A percentile compares a stretch with the other conserved stretches of the same genome.
phyloP scores from a whole-genome alignment of 1,284 basidiomycete species.

The Trametes versicolor region DNA sequence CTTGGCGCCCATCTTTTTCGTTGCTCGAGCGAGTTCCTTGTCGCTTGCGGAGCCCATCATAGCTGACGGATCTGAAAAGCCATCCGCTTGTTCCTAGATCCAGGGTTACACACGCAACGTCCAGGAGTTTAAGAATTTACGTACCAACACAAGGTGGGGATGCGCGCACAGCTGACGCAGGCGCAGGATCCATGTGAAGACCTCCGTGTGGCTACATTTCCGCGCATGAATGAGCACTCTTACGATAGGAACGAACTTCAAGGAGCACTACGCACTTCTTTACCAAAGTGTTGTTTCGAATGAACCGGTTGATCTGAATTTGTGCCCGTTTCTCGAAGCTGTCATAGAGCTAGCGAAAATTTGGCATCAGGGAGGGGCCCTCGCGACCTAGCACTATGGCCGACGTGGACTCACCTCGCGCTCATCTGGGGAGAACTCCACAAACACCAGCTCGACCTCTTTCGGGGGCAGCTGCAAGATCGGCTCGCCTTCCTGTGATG shows the following conservation, averaged over 20 bases:
- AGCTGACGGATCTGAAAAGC: slow-evolving; percentile 59
- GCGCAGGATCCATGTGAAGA: slow-evolving; percentile 64
- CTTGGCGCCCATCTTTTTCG: slow-evolving; percentile 59
- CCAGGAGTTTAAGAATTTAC: slow-evolving; percentile 30
- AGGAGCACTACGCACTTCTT: slow-evolving; percentile 61
- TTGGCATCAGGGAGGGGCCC: no score
- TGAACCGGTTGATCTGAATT: slow-evolving; percentile 65
- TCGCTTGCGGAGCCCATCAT: slow-evolving; percentile 52
- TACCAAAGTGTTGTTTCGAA: slow-evolving; percentile 62
- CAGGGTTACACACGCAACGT: neutral
- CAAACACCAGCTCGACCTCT: slow-evolving; percentile 62
- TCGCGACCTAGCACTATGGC: no score
- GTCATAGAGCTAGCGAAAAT: slow-evolving; percentile 62
- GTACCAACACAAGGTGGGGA: slow-evolving; percentile 68
- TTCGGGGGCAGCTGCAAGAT: slow-evolving; percentile 68
- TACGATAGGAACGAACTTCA: neutral
- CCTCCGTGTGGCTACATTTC: slow-evolving; percentile 18
- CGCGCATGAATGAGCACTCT: slow-evolving; percentile 1
- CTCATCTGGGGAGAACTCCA: slow-evolving; percentile 70
- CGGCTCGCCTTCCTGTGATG: slow-evolving; percentile 60
- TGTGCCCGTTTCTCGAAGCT: slow-evolving; percentile 64
- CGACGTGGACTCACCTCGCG: slow-evolving; percentile 55
- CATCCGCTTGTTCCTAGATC: slow-evolving; percentile 51
- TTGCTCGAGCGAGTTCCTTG: slow-evolving; percentile 65
- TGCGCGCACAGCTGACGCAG: slow-evolving; percentile 74